These are phyloP conservation scores for Zymoseptoria brevis DNA, from an alignment of 2,329 filamentous ascomycete species.

Conservation along the genomic window DNA sequence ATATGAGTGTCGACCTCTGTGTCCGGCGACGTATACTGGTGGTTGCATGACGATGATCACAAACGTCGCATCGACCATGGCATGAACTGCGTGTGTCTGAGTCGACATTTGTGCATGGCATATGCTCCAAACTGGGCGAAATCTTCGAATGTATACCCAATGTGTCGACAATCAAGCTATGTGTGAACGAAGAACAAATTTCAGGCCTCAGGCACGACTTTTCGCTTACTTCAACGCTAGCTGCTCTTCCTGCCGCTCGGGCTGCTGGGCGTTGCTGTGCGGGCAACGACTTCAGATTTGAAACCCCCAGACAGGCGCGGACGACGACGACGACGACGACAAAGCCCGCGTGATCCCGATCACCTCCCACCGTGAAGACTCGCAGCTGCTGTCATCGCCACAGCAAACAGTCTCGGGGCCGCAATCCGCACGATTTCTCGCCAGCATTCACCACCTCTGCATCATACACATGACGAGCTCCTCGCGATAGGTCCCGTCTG, in stretches of 20 bases:
- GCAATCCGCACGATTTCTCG: not conserved
- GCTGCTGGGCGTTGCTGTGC: not conserved
- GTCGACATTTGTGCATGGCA: not conserved
- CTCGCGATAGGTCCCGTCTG: conserved; percentile 1
- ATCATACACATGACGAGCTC: conserved; percentile 4
- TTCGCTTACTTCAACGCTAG: not conserved
- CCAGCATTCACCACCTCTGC: not conserved
- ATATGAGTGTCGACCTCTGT: too few relatives aligned
- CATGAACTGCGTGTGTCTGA: not conserved
- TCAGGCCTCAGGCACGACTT: not conserved
- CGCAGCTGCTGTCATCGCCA: not conserved
- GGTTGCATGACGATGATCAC: too few relatives aligned
- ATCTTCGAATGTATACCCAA: not conserved
- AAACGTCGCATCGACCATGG: too few relatives aligned
- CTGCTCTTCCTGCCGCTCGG: not conserved
- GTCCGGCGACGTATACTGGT: too few relatives aligned
- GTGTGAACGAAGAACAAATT: not conserved
- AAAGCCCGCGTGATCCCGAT: not conserved
- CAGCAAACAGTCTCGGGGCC: not conserved
- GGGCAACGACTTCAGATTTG: not conserved
- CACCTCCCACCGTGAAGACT: not conserved
- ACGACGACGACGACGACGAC: not conserved
- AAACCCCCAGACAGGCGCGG: not conserved
- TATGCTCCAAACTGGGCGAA: not conserved
- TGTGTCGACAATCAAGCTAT: not conserved